Percentiles rank a stretch among this genome's conserved stretches.
phyloP scores from a whole-genome alignment of 305 asterid species.

The Fraxinus nigra region DNA sequence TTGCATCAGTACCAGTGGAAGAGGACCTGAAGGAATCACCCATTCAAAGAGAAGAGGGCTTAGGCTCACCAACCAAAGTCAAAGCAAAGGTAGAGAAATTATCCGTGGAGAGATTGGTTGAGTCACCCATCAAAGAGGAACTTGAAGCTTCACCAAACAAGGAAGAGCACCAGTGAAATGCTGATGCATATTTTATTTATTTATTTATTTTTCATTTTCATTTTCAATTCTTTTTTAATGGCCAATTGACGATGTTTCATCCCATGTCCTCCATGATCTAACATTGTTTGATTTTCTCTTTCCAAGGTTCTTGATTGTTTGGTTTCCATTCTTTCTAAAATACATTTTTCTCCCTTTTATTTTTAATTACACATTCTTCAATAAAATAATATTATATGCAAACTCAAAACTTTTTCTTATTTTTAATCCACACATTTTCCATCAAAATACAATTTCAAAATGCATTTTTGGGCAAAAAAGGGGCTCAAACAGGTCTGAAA shows the following conservation, averaged over 20 bases:
- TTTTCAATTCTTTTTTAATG: background rate
- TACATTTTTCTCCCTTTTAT: no score
- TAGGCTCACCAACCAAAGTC: background rate
- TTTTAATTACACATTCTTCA: no score
- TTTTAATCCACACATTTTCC: no score
- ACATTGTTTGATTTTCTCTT: background rate
- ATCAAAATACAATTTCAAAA: no score
- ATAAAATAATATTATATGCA: no score
- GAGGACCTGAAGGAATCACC: conserved; percentile 14
- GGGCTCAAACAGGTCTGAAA: background rate
- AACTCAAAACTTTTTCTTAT: no score
- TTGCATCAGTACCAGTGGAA: background rate
- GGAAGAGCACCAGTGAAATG: background rate
- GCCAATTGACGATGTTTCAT: background rate
- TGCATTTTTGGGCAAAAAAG: no score
- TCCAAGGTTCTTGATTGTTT: background rate
- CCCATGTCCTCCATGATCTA: background rate
- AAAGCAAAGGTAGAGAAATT: conserved; percentile 8
- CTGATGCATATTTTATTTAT: background rate
- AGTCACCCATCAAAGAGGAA: conserved; percentile 4
- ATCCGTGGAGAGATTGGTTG: background rate
- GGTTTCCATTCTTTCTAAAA: no score
- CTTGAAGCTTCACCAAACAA: background rate
- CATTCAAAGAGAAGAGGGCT: background rate
- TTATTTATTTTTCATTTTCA: background rate